These are phyloP conservation scores for Apiotrichum sp. DNA, from an alignment of 1,284 basidiomycete species.

Conservation along the genomic window DNA sequence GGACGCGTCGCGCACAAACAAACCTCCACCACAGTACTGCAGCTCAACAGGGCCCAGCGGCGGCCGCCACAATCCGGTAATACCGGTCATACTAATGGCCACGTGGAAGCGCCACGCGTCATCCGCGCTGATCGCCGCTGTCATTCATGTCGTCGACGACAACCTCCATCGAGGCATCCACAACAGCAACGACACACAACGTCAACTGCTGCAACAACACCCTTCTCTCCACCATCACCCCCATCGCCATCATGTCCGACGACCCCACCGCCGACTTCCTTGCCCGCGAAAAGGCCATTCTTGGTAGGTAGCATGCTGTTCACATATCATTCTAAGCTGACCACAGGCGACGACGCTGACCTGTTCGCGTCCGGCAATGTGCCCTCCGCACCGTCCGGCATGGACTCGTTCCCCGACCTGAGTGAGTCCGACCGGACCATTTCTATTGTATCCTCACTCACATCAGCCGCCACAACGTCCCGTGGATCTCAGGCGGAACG, in stretches of 20 bases:
- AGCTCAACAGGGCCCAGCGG: not conserved
- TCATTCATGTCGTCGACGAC: conserved; percentile 2
- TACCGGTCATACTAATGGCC: not conserved
- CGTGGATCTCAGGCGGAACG: not conserved
- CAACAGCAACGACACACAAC: not conserved
- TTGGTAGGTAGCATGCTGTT: conserved; percentile 28
- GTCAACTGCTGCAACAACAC: not conserved
- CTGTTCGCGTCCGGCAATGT: conserved; percentile 38
- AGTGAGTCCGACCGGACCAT: conserved; percentile 12
- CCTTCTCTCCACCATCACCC: not conserved
- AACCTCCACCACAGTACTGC: conserved; percentile 1
- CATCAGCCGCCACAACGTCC: not conserved
- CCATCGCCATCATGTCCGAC: conserved; percentile 38
- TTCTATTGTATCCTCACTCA: no score
- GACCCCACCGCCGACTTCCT: conserved; percentile 48
- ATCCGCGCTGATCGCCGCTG: not conserved
- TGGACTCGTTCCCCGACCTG: conserved; percentile 38
- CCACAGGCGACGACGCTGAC: conserved; percentile 44
- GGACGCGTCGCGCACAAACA: not conserved
- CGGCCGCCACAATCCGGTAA: conserved; percentile 1
- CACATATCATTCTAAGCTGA: not conserved
- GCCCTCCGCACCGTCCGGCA: conserved; percentile 36
- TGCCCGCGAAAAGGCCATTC: conserved; percentile 43
- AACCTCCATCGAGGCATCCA: no score
- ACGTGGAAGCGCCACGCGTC: conserved; percentile 5